Base-by-base conservation (phyloP, 352 stramenopile species). In the Globisporangium carolinianum region DNA sequence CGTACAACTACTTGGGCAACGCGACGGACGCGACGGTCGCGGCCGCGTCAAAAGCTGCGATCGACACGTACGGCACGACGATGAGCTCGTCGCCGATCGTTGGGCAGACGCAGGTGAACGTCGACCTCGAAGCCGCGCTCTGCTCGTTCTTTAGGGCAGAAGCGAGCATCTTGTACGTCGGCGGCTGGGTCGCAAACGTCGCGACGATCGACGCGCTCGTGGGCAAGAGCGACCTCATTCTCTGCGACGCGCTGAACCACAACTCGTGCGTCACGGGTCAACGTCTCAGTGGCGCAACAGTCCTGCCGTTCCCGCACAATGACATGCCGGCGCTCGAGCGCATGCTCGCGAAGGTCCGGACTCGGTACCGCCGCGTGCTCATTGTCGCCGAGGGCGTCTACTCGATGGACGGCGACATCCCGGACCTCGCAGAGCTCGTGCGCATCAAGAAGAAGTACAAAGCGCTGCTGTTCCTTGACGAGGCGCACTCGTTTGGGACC, bases 1-100 rank as follows among this genome's bases (percentile, higher is more conserved):
- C 83, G 49, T 92, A 92, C 73, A 92, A 92, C 58, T 92, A 92
- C 58, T 70, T 92, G 14, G 83, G 83, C 17, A 86, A 91, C 50
- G 79, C 83, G 2, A 83, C 72, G 35, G 71, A 90, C 64, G 55
- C 62, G 12, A 65, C 71, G 24, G 78, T 90, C 12, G 71, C 71
- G 15, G 63, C 66, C 53, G 80, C 75, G 17, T 79, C 76, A 3
- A 82, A 84, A 61, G 65, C 71, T 17, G 83, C 66, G 32, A 87
- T 92, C 47, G 68, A 86, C 4, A 69, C 80, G 53, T 89, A 89
- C 51, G 83, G 83, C 41, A 87, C 78, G 38, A 88, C 79, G 1
- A 92, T 92, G 83, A 87, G 75, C 37, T 92, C 79, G 47, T 90
- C 79, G 15, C 79, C 83, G 43, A 92, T 90, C 57, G 79, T 92